Evolutionary conservation across 2,329 filamentous ascomycete species (phyloP), one percentile per base, ranked within the genome.

Genomic region (Clarireedia paspali): DNA sequence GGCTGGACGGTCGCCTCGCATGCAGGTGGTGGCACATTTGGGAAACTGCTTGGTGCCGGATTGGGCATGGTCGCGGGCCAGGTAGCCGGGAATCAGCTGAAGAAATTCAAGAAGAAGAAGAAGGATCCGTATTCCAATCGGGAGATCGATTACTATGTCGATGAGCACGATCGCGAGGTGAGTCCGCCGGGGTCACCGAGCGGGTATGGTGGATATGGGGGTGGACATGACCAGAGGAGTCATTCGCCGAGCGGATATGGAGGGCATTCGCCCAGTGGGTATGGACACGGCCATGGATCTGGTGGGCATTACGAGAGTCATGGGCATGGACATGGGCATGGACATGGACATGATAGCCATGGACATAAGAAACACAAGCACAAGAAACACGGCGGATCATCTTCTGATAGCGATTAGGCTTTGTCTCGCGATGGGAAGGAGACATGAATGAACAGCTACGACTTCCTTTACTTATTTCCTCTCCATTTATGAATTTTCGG

Each of bases 321-420:
- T 30, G 45, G 53, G 10, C 53, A 55, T 36, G 48, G 47, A 3
- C 47, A 53, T 39, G 34, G 23, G 3, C 52, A 54, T 24, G 51
- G 34, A 10, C 45, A 49, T 42, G 9, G 27, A 2, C 51, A 55
- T 38, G 14, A 39, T 14, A 49, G 36, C 10, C 23, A 47, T 15
- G 12, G 36, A 23, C 23, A 47, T 15, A 24, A 49, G 20, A 20
- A 40, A 40, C 6, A 40, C 10, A 40, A 40, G 39, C 39, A 40
- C 15, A 14, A 14, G 15, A 10, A 14, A 17, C 39, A 14, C 2
- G 15, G 39, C 7, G 10, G 27, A 7, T 30, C 27, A 4, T 30
- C 27, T 30, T 30, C 27, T 30, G 27, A 30, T 30, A 30, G 27
- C 27, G 27, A 30, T 10, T 30, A 30, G 9, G 10, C 3, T 2